phyloP scores from a whole-genome alignment of 164 flowering plant species.

The Cinnamomum chago region DNA sequence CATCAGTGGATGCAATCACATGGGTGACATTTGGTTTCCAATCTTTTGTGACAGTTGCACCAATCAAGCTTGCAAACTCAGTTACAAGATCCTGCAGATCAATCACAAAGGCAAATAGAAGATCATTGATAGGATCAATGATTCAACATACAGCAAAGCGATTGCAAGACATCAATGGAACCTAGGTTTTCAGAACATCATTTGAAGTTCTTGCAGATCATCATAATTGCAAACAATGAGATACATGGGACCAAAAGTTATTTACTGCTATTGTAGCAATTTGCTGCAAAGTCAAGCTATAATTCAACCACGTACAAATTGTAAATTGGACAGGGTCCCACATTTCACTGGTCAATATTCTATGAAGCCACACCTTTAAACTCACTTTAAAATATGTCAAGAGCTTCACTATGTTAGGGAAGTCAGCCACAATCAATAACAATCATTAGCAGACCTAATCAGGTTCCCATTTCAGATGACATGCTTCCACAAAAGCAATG shows the following conservation, averaged over 20 bases:
- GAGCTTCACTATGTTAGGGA: neutral
- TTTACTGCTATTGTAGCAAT: neutral
- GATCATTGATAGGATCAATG: neutral
- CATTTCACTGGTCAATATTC: neutral
- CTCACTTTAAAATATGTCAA: too few species aligned
- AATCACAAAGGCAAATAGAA: neutral
- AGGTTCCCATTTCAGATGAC: neutral
- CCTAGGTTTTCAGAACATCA: neutral
- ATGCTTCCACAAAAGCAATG: neutral
- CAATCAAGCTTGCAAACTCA: conserved; percentile 37
- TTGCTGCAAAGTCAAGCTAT: neutral
- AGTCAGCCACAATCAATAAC: neutral
- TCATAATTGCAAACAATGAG: neutral
- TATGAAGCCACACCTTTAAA: neutral
- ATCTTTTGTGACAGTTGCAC: conserved; percentile 38
- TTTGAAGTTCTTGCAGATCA: neutral
- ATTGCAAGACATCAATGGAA: neutral
- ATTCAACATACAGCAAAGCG: neutral
- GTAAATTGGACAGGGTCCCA: neutral
- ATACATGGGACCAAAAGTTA: neutral
- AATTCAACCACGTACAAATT: neutral
- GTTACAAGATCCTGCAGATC: conserved; percentile 45
- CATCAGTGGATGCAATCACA: conserved; percentile 62
- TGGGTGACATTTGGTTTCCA: conserved; percentile 62
- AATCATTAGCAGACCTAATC: too few species aligned